A percentile compares a stretch with the other conserved stretches of the same genome.
Conservation (phyloP, 805 yeast genomes). For the Ogataea methylovora region DNA sequence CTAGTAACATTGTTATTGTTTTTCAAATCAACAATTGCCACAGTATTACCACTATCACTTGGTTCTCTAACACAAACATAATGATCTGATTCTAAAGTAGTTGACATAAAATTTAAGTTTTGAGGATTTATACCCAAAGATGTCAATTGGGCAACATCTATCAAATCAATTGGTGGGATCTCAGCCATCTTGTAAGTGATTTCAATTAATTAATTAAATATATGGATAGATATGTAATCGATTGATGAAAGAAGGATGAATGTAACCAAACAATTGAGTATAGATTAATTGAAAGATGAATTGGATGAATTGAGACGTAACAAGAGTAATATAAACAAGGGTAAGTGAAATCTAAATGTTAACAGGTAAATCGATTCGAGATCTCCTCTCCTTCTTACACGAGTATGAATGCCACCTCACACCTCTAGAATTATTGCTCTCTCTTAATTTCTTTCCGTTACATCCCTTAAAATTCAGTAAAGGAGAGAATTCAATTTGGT, state of each 20-base stretch:
- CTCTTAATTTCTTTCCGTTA: too few relatives aligned
- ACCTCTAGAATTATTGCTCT: too few relatives aligned
- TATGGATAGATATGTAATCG: too few relatives aligned
- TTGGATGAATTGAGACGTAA: not conserved
- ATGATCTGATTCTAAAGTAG: conserved; percentile 89
- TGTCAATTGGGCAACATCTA: conserved; percentile 87
- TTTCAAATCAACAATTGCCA: conserved; percentile 82
- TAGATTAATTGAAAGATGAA: not conserved
- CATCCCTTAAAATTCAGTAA: too few relatives aligned
- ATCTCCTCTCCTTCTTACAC: too few relatives aligned
- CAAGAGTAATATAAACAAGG: not conserved
- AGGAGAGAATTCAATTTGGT: too few relatives aligned
- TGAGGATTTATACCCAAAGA: conserved; percentile 77
- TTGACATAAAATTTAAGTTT: conserved; percentile 85
- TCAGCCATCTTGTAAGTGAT: conserved; percentile 32
- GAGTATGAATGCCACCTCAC: too few relatives aligned
- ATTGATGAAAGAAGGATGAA: not conserved
- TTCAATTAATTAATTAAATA: not conserved
- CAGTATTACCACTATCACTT: conserved; percentile 65
- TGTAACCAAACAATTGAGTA: not conserved
- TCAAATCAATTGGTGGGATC: conserved; percentile 87
- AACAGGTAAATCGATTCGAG: not conserved
- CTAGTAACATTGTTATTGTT: conserved; percentile 75
- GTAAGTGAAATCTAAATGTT: not conserved
- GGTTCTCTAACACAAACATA: conserved; percentile 78